phyloP scores from a whole-genome alignment of 1,139 yeast species.

The Spathaspora sp. region DNA sequence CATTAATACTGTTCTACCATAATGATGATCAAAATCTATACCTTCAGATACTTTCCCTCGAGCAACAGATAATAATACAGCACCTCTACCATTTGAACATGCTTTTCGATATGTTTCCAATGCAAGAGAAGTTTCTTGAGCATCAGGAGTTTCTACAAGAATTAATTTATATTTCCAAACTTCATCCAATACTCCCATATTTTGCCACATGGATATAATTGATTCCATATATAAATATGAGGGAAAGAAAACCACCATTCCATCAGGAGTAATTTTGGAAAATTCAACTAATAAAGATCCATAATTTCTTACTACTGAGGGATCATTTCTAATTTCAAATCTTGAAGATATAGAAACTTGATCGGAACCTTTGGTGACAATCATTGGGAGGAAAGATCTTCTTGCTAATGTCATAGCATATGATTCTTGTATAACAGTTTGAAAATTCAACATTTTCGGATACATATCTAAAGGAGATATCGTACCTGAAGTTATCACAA shows the following conservation, averaged over 20 bases:
- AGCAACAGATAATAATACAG: constrained; percentile 92
- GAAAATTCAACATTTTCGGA: constrained; percentile 94
- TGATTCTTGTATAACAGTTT: constrained; percentile 91
- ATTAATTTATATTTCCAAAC: constrained; percentile 97
- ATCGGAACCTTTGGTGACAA: constrained; percentile 95
- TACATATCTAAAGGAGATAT: constrained; percentile 98
- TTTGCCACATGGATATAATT: constrained; percentile 97
- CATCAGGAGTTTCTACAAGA: constrained; percentile 98
- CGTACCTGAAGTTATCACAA: constrained; percentile 94
- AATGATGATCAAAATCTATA: constrained; percentile 97
- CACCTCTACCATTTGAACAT: constrained; percentile 96
- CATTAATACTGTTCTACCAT: constrained; percentile 96
- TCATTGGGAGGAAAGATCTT: constrained; percentile 89
- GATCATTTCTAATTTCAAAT: constrained; percentile 95
- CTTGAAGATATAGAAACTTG: constrained; percentile 96
- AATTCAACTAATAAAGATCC: constrained; percentile 91
- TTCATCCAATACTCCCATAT: constrained; percentile 95
- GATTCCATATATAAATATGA: constrained; percentile 97
- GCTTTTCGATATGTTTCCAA: constrained; percentile 95
- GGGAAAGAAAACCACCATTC: constrained; percentile 96
- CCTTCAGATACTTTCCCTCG: constrained; percentile 99
- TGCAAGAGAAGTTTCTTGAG: constrained; percentile 95
- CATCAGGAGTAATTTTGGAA: constrained; percentile 95
- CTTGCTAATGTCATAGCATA: constrained; percentile 94
- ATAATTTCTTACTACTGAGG: constrained; percentile 94